Evolutionary conservation across 352 stramenopile genomes (phyloP).

Genomic region (Phytophthora europaea): DNA sequence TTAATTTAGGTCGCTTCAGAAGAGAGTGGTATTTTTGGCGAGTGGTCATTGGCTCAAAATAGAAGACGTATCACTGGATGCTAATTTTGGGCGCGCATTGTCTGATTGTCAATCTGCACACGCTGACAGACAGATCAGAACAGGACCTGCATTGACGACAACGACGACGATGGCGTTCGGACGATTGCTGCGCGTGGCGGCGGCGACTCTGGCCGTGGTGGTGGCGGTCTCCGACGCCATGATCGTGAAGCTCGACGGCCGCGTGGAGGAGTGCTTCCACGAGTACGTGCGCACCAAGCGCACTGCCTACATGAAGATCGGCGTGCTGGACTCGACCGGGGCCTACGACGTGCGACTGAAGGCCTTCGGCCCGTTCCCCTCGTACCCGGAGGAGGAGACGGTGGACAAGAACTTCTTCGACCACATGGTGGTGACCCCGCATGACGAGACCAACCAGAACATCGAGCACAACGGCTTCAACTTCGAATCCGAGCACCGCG

Average conservation of each 20-base stretch:
- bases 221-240: slow-evolving; percentile 48
- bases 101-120: slow-evolving; percentile 26
- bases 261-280: slow-evolving; percentile 80
- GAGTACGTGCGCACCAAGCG: slow-evolving; percentile 89
- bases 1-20: not conserved
- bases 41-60: slow-evolving; percentile 27
- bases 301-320: slow-evolving; percentile 86
- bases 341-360: slow-evolving; percentile 82
- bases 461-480: slow-evolving; percentile 90
- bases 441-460: slow-evolving; percentile 74
- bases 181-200: slow-evolving; percentile 33
- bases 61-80: slow-evolving; percentile 5
- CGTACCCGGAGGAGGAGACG: slow-evolving; percentile 57
- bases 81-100: slow-evolving; percentile 24
- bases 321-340: slow-evolving; percentile 76
- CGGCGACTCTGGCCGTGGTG: slow-evolving; percentile 39
- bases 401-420: slow-evolving; percentile 82
- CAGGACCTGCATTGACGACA: not conserved
- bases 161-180: slow-evolving; percentile 29
- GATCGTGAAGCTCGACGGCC: slow-evolving; percentile 64
- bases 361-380: slow-evolving; percentile 74
- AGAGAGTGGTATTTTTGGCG: slow-evolving; percentile 19
- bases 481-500: slow-evolving; percentile 86
- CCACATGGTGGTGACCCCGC: slow-evolving; percentile 70
- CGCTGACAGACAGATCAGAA: not conserved